Evolutionary conservation across 768 basidiomycete genomes (phyloP), one percentile per base, ranked within the genome.

Genomic region (Cystobasidium ongulense): DNA sequence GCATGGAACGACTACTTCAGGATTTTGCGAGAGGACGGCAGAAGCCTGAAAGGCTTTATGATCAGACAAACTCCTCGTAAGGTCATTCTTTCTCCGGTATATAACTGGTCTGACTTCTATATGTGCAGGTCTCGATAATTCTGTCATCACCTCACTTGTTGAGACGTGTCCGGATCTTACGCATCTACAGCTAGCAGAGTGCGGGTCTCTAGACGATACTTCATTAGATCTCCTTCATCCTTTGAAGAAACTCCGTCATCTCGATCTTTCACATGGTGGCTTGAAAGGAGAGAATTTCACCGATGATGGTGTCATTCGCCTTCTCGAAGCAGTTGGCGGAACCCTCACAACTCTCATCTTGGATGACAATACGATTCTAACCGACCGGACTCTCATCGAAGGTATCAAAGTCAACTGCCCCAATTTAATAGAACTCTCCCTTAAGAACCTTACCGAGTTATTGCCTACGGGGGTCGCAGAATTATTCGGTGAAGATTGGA

Each of bases 1-100:
- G 86, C 85, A 0, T 98, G 95, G 95, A 82, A 85, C 57, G 78
- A 82, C 0, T 92, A 96, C 82, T 87, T 97, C 81, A 80, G 85
- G 65, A 79, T 85, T 1, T 86, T 88, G 66, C 80, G 80, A 15
- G 85, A 87, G 25, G 31, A 54, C 0, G 72, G 65, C 2, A 52
- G 38, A 10, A 35, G 10, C 3, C 84, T 99, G 13, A 83, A 86
- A 76, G 85, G 85, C 7, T 90, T 97, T 81, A 83, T 89, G 46
- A 87, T 99, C 11, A 78, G 88, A 85, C 10, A 79, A 67, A 74
- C 72, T 21, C 70, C 73, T 0, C 77, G 76, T 77, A 23, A 15
- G 76, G 53, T 21, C 1, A 18, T 46, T n/a, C 25, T 21, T 57
- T 29, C 50, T 54, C 41, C 31, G 70, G 59, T 10, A 91, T 94